A percentile compares a stretch with the other conserved stretches of the same genome.
phyloP scores from a whole-genome alignment of 2,329 filamentous ascomycete genomes.

The Nothomitra cinnamomea region DNA sequence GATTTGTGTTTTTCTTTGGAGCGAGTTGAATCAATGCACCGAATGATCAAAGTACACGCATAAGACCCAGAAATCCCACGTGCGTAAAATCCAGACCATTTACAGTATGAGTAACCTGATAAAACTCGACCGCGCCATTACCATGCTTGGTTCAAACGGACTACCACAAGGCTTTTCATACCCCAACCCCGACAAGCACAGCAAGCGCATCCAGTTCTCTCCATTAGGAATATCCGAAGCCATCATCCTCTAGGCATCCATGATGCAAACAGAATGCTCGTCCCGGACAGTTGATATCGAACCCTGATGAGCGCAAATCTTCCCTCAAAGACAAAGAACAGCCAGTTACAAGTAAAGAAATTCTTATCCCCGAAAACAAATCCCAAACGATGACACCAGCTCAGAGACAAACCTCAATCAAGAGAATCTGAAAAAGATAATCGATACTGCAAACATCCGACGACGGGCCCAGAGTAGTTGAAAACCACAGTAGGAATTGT shows the following conservation, averaged over 20 bases:
- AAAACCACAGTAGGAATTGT: not conserved
- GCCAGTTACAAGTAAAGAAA: not conserved
- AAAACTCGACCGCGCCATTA: constrained; percentile 2
- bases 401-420: not conserved
- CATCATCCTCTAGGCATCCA: constrained; percentile 1
- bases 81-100: not conserved
- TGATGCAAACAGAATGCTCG: not conserved
- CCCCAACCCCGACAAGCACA: not conserved
- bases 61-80: not conserved
- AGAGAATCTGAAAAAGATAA: not conserved
- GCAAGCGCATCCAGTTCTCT: too few relatives aligned
- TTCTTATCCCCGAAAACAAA: not conserved
- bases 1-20: not conserved
- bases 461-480: not conserved
- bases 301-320: not conserved
- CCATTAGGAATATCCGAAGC: not conserved
- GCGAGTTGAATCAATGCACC: constrained; percentile 1
- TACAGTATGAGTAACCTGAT: not conserved
- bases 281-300: not conserved
- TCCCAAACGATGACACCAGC: not conserved
- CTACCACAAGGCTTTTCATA: not conserved
- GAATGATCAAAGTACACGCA: not conserved
- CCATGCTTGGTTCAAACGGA: constrained; percentile 1
- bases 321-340: not conserved
- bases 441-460: not conserved